phyloP scores from a whole-genome alignment of 106 monocot species.

The Acanthochlamys bracteata region DNA sequence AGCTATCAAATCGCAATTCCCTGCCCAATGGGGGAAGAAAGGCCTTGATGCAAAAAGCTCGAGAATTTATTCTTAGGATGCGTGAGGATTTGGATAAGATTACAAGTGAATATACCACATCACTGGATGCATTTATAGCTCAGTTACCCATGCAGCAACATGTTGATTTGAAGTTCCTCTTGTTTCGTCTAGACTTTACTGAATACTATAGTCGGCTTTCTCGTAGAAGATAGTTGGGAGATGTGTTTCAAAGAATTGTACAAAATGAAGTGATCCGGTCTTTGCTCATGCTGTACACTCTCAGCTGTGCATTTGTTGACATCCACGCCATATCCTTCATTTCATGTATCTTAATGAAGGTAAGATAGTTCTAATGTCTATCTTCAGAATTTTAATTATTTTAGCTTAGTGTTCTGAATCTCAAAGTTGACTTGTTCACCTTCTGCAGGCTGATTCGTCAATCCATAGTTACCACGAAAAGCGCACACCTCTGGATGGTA shows the following conservation, averaged over 20 bases:
- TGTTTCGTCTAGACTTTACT: constrained; percentile 91
- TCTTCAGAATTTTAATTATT: neutral
- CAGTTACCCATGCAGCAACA: constrained; percentile 86
- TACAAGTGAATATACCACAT: constrained; percentile 73
- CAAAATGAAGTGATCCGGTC: neutral
- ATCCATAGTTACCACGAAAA: constrained; percentile 4
- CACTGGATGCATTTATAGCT: constrained; percentile 75
- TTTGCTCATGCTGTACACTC: constrained; percentile 8
- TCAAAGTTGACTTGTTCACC: neutral
- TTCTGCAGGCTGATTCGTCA: constrained; percentile 6
- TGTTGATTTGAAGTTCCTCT: constrained; percentile 91
- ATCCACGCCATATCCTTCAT: neutral
- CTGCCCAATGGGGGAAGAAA: constrained; percentile 52
- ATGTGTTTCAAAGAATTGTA: neutral
- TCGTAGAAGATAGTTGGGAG: constrained; percentile 14
- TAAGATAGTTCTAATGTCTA: neutral
- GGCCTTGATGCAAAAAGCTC: constrained; percentile 49
- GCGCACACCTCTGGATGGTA: neutral
- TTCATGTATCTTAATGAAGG: constrained; percentile 10
- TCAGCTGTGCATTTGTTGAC: constrained; percentile 3
- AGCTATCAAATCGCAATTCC: constrained; percentile 19
- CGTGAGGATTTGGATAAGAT: constrained; percentile 69
- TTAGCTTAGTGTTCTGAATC: neutral
- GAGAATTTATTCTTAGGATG: constrained; percentile 59
- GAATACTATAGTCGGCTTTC: constrained; percentile 77